Conservation (phyloP, 2,329 filamentous ascomycete genomes). For the Phialocephala sp. region DNA sequence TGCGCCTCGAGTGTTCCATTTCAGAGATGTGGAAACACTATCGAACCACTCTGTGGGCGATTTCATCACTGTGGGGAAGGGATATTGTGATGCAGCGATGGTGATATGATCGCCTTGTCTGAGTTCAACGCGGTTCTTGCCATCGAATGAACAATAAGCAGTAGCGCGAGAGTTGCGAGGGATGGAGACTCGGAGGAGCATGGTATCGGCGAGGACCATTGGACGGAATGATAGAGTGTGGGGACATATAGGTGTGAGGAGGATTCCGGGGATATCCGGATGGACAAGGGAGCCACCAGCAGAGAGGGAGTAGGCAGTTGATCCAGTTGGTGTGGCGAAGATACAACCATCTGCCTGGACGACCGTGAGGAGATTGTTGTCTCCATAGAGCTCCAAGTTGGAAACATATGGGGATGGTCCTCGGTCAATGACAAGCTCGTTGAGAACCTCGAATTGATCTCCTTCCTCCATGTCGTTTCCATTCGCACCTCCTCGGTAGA, state of each 20-base stretch:
- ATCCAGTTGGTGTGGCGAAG: slow-evolving; percentile 93
- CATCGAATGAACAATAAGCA: slow-evolving; percentile 96
- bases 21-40: slow-evolving; percentile 86
- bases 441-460: slow-evolving; percentile 97
- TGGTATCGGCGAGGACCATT: slow-evolving; percentile 96
- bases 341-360: slow-evolving; percentile 98
- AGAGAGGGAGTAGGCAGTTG: slow-evolving; percentile 94
- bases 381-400: slow-evolving; percentile 93
- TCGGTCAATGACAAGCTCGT: slow-evolving; percentile 97
- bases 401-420: slow-evolving; percentile 97
- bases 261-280: slow-evolving; percentile 94
- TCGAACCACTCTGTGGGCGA: slow-evolving; percentile 96
- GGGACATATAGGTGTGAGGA: slow-evolving; percentile 96
- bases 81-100: slow-evolving; percentile 93
- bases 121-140: slow-evolving; percentile 93
- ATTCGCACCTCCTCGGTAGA: slow-evolving; percentile 74
- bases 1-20: slow-evolving; percentile 94
- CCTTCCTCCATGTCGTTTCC: slow-evolving; percentile 78
- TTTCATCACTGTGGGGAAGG: slow-evolving; percentile 93
- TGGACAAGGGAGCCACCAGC: slow-evolving; percentile 95
- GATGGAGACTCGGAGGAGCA: slow-evolving; percentile 87
- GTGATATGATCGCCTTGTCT: slow-evolving; percentile 94
- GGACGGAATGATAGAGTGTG: slow-evolving; percentile 96
- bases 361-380: slow-evolving; percentile 92
- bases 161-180: slow-evolving; percentile 86